Conservation (phyloP, 2,329 filamentous ascomycete species). For the Immersiporthe knoxdaviesiana region DNA sequence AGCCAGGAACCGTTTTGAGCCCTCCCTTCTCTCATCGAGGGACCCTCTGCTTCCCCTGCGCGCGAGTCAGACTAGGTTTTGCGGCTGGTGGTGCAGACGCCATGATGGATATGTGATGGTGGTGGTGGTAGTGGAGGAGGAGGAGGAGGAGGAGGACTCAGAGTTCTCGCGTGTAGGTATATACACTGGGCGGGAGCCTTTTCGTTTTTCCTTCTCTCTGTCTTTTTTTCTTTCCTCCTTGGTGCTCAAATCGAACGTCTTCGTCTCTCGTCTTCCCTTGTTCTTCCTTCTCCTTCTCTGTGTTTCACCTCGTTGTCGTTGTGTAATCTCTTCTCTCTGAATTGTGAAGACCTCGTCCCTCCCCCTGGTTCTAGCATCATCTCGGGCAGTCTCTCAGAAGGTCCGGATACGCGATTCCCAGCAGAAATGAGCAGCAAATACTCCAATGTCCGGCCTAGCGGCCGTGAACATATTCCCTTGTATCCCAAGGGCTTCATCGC, state of each 20-base stretch:
- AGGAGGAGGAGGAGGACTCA: not conserved
- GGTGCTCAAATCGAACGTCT: not conserved
- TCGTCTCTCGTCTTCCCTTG: not conserved
- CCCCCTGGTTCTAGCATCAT: not conserved
- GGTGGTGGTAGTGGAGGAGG: not conserved
- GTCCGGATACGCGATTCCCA: not conserved
- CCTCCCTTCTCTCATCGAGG: not conserved
- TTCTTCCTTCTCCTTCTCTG: not conserved
- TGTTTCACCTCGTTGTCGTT: not conserved
- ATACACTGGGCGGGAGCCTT: not conserved
- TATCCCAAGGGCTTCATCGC: constrained; percentile 50
- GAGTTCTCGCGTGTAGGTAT: not conserved
- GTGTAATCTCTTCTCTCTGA: constrained; percentile 7
- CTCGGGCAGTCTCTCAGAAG: not conserved
- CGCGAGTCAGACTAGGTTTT: not conserved
- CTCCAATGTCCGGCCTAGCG: constrained; percentile 39
- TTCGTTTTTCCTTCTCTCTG: not conserved
- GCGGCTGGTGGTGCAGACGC: not conserved
- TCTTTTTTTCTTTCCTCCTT: not conserved
- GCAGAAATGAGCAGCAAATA: constrained; percentile 32
- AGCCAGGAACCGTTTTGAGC: not conserved
- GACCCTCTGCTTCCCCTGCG: not conserved
- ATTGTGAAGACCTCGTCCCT: no score
- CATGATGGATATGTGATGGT: not conserved
- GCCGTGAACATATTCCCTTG: constrained; percentile 50